Base-by-base conservation (phyloP, 768 basidiomycete species). In the Hypsizygus marmoreus region DNA sequence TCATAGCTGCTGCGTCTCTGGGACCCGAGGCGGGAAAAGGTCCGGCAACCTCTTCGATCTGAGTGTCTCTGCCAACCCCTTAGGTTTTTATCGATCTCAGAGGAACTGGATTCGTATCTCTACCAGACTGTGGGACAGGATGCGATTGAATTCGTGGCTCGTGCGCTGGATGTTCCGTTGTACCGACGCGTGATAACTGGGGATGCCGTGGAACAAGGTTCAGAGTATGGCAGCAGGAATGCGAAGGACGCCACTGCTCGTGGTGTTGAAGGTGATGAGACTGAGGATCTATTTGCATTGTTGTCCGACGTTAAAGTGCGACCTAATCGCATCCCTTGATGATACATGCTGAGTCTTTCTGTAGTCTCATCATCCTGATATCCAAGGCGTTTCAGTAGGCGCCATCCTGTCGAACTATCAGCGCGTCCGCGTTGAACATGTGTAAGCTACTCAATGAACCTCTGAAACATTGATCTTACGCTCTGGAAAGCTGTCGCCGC, bases 41-140 rank as follows among this genome's bases (percentile, higher is more conserved):
- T 94, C 56, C 59, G 79, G 59, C 20, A 37, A 30, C 54, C 42
- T 49, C 43, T 46, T 30, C 32, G 46, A 60, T 53, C 43, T 43
- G 43, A 56, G 40, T 33, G 42, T 51, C 53, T 59, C 55, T 54
- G 41, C 55, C 55, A 48, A n/a, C n/a, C n/a, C n/a, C n/a, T n/a
- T 50, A 40, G 36, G 45, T 53, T 54, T 48, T 53, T 56, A 45
- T 49, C 32, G 46, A 43, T 50, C 33, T n/a, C 65, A 97, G 97
- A 98, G 74, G 97, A 99, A 73, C 81, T 98, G 59, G 95, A 99
- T 67, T 97, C 95, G 17, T 98, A 93, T 70, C 76, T 99, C 65
- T 99, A 97, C 66, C 97, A 99, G 65, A 97, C 95, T n/a, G 95
- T 99, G 20, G 97, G 95, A 1, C 95, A 97, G 61, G 91, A 93